Base-by-base conservation (phyloP, 2,329 filamentous ascomycete species). In the Colletotrichum sp. region DNA sequence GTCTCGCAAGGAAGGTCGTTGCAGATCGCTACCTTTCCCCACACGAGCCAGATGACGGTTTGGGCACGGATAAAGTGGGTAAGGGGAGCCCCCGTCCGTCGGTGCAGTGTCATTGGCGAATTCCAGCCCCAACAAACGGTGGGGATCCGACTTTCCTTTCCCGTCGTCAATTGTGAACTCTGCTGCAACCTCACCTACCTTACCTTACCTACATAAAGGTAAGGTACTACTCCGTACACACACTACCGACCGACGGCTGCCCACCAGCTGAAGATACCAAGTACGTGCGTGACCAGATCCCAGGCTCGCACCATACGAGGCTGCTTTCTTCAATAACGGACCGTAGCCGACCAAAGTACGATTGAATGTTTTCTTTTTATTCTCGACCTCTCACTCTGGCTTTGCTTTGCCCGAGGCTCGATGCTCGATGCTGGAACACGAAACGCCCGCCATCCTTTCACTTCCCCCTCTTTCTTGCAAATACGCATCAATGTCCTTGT, bases 121-220 rank as follows among this genome's bases (percentile, higher is more conserved):
- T 38, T 38, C 36, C 14, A 38, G 16, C 18, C 36, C 36, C 36
- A 43, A 38, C 36, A 38, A 38, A 38, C 16, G 36, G 16, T 38
- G 36, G 36, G 36, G 16, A 38, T 38, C 8, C 36, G 16, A 18
- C 16, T 38, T 38, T 38, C 18, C 36, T 38, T 18, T 38, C 26
- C 26, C 26, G 26, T 26, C 36, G 8, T n/a, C 9, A 21, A 68
- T 12, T 24, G 24, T 43, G 14, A 74, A 74, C 71, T 74, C 72
- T 71, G 68, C 72, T 74, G 72, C 55, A 71, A 74, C 72, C 30
- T 74, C 61, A 71, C 56, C 30, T 32, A 14, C 34, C 69, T 30
- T 30, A 30, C 8, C 30, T 30, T 30, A 30, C 30, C 26, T 28
- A 28, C 26, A 28, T 28, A 28, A 28, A 28, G 32, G 32, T 34